These are phyloP conservation scores for Mytilinidion resinicola DNA, from an alignment of 495 filamentous ascomycete species.

Conservation along the genomic window DNA sequence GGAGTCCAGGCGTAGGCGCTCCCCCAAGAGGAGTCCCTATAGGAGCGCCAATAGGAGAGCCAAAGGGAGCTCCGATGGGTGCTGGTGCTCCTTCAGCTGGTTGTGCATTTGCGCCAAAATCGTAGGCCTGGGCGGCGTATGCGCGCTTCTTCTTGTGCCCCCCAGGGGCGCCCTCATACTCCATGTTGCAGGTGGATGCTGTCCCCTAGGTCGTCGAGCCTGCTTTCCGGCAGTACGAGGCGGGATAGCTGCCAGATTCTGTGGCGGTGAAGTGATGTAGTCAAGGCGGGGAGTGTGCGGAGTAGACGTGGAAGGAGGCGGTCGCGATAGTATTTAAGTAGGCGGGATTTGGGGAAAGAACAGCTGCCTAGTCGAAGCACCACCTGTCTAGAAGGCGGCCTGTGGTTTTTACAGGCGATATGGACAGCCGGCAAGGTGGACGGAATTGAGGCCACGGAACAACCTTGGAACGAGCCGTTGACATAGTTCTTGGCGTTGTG, in stretches of 20 bases:
- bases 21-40: conserved; percentile 20
- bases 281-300: neutral
- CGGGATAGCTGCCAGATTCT: neutral
- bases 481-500: neutral
- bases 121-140: conserved; percentile 91
- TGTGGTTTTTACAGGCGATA: neutral
- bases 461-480: neutral
- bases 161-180: neutral
- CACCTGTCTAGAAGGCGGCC: neutral
- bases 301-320: neutral
- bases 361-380: neutral
- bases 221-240: too few relatives aligned
- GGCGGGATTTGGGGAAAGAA: neutral
- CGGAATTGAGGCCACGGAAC: conserved; percentile 2
- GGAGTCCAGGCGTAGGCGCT: conserved; percentile 10
- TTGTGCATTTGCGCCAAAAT: conserved; percentile 83
- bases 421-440: neutral
- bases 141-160: conserved; percentile 69
- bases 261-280: neutral
- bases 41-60: conserved; percentile 34
- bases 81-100: conserved; percentile 51
- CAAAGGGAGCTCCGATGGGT: conserved; percentile 21
- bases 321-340: neutral
- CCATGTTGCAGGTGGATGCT: neutral
- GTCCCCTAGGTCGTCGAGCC: too few relatives aligned